Percentiles rank a stretch among this genome's conserved stretches.
Conservation (phyloP, 2,329 filamentous ascomycete genomes). For the Colletotrichum scovillei region DNA sequence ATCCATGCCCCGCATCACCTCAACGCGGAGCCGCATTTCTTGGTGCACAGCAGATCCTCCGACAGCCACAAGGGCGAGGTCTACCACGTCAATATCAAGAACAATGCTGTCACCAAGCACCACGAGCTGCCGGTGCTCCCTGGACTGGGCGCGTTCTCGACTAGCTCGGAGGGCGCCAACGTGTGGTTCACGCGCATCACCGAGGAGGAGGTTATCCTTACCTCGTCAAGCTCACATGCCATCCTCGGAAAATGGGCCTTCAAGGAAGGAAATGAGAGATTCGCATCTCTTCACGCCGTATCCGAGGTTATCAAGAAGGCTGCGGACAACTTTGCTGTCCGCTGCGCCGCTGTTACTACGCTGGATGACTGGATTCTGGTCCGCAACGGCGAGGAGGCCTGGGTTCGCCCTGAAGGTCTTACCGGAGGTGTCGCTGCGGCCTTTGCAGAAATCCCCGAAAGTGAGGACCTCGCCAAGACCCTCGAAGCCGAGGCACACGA, state of each 20-base stretch:
- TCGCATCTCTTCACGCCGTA: conserved; percentile 72
- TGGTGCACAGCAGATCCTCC: conserved; percentile 82
- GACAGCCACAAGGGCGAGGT: conserved; percentile 84
- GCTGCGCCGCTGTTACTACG: conserved; percentile 77
- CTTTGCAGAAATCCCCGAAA: conserved; percentile 81
- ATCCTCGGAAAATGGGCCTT: conserved; percentile 80
- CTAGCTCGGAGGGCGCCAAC: conserved; percentile 80
- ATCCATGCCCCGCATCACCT: conserved; percentile 80
- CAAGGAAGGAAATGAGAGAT: conserved; percentile 53
- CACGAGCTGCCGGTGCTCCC: conserved; percentile 81
- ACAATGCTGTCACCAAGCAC: conserved; percentile 75
- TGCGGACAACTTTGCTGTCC: conserved; percentile 76
- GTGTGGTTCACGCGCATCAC: conserved; percentile 91
- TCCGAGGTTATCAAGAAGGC: conserved; percentile 85
- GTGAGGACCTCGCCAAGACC: conserved; percentile 80
- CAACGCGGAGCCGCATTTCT: conserved; percentile 82
- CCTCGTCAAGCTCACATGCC: conserved; percentile 82
- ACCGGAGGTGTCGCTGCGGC: conserved; percentile 82
- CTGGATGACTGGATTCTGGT: conserved; percentile 84
- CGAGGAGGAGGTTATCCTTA: conserved; percentile 76
- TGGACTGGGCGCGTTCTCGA: conserved; percentile 81
- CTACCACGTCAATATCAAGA: conserved; percentile 83
- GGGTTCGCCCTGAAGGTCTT: conserved; percentile 85
- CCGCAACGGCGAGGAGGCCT: conserved; percentile 82
- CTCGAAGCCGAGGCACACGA: conserved; percentile 88